Evolutionary conservation across 768 basidiomycete species (phyloP), one percentile per base, ranked within the genome.

Genomic region (Panus rudis): DNA sequence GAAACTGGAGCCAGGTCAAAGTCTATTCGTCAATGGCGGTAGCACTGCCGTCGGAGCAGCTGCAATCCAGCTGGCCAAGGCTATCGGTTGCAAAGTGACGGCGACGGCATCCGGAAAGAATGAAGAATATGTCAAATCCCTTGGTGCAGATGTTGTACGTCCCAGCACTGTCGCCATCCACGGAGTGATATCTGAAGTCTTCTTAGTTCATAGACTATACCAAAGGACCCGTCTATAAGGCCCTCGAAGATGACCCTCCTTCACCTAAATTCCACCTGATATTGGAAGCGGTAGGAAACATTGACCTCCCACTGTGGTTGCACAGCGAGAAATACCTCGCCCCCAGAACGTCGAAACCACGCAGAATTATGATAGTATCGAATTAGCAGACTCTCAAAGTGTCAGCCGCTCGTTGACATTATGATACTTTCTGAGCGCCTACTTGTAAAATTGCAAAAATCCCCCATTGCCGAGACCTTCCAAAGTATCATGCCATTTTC

Each of bases 21-120:
- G 70, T 2, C 63, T 89, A 3, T 73, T 88, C 50, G 65, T 90
- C 53, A 80, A 84, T 43, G 84, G 84, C 0, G 86, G 82, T 4
- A 80, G 78, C 39, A 76, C 80, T 1, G 63, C 77, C 11, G 81
- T 86, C 1, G 86, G 85, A 4, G 63, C 70, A n/a, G 73, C 73
- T 50, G 84, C 81, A 1, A 81, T 88, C 37, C 83, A 87, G 57
- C 56, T 87, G 8, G 82, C 84, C 6, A 88, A 86, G 54, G 69
- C 74, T 1, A 67, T 65, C 47, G 81, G 81, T 3, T 75, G 76
- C 42, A 63, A 48, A 3, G 82, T 87, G 4, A 64, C 73, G 2
- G 75, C 75, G 0, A 76, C 70, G 23, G 81, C 79, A 7, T 84
- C 81, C 3, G 66, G 56, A 1, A 74, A 69, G 57, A 86, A 84